Conservation (phyloP, 1,139 yeast species). For the Suhomyces taliae region DNA sequence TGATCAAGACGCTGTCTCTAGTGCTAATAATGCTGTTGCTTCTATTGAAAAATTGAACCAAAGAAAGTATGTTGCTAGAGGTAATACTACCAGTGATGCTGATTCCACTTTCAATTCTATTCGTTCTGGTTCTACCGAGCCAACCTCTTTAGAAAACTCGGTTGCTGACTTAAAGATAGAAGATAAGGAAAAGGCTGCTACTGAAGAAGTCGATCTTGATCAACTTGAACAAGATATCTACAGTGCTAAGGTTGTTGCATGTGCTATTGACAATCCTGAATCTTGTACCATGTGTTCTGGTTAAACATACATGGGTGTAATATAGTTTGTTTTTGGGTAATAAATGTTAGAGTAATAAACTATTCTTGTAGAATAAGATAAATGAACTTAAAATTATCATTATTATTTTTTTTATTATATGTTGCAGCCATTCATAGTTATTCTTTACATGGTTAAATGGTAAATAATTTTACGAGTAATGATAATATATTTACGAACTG, state of each 20-base stretch:
- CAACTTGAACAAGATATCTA: conserved; percentile 63
- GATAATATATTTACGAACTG: no score
- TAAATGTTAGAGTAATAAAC: conserved; percentile 1
- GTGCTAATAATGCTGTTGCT: conserved; percentile 34
- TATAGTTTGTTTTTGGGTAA: conserved; percentile 12
- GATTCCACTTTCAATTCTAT: conserved; percentile 23
- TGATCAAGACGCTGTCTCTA: conserved; percentile 37
- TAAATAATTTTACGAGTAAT: no score
- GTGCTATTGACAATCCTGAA: conserved; percentile 96
- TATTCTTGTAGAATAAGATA: not conserved
- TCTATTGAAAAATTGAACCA: conserved; percentile 55
- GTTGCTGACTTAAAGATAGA: conserved; percentile 44
- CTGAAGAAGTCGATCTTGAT: conserved; percentile 18
- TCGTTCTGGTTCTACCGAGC: conserved; percentile 45
- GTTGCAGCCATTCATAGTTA: no score
- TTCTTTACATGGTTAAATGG: no score
- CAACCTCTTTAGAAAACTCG: conserved; percentile 50
- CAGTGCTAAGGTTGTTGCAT: conserved; percentile 91
- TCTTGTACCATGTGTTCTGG: conserved; percentile 99
- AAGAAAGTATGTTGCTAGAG: conserved; percentile 48
- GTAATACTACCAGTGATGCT: conserved; percentile 29
- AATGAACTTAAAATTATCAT: no score
- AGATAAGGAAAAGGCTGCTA: conserved; percentile 15
- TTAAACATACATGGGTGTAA: conserved; percentile 31
- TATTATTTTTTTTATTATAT: no score